Evolutionary conservation across 345 rosid species (phyloP).

Genomic region (Syzygium oleosum): DNA sequence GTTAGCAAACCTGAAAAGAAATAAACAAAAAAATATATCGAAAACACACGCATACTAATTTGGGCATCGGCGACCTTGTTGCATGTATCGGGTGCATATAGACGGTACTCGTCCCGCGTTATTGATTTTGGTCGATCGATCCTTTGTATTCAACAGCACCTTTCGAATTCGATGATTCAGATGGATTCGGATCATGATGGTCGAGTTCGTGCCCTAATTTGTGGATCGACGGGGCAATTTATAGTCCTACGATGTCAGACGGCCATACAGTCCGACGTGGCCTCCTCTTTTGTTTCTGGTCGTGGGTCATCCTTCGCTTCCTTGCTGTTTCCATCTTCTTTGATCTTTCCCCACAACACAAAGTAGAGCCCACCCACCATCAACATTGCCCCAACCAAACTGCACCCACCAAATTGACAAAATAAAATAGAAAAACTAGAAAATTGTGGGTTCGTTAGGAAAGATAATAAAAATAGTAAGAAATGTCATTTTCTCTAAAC

Average conservation of each 20-base stretch:
- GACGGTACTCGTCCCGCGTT: not conserved
- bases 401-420: constrained; percentile 10
- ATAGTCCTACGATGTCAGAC: not conserved
- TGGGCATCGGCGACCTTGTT: not conserved
- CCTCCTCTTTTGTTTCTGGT: not conserved
- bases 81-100: not conserved
- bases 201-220: not conserved
- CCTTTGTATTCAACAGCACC: not conserved
- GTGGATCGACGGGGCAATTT: not conserved
- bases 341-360: constrained; percentile 80
- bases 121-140: not conserved
- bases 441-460: not conserved
- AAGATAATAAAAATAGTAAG: not conserved
- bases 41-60: not conserved
- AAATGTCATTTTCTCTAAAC: not conserved
- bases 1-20: not conserved
- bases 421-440: not conserved
- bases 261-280: not conserved
- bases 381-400: constrained; percentile 61
- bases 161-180: not conserved
- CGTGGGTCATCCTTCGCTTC: not conserved
- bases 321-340: constrained; percentile 23
- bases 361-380: constrained; percentile 71
- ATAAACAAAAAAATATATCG: not conserved
- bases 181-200: not conserved